phyloP scores from a whole-genome alignment of 78 protist genomes.

The slime mould (Dictyostelium discoideum) region dicty_2.7 NC_007089.4:6230001-6230500 shows the following conservation, averaged over 20 bases:
- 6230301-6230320: constrained; percentile 81
- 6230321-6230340: constrained; percentile 87
- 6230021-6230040: no score
- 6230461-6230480: constrained; percentile 95
- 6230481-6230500: constrained; percentile 97
- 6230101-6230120: not conserved
- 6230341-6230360: constrained; percentile 94
- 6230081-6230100: no score
- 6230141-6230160: not conserved
- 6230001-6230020: no score
- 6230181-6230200: not conserved
- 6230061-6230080: no score
- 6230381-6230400: constrained; percentile 96
- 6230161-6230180: constrained; percentile 53
- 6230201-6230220: constrained; percentile 5
- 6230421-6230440: constrained; percentile 97
- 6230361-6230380: constrained; percentile 97
- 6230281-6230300: constrained; percentile 78
- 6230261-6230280: constrained; percentile 5
- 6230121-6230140: not conserved
- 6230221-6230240: not conserved
- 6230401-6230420: constrained; percentile 94
- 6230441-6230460: constrained; percentile 95
- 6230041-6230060: no score
- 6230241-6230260: constrained; percentile 1